Percentiles rank a stretch among this genome's conserved stretches.
Evolutionary conservation across 108 stramenopile species (phyloP).

Genomic region (Cyclotella sp.): DNA sequence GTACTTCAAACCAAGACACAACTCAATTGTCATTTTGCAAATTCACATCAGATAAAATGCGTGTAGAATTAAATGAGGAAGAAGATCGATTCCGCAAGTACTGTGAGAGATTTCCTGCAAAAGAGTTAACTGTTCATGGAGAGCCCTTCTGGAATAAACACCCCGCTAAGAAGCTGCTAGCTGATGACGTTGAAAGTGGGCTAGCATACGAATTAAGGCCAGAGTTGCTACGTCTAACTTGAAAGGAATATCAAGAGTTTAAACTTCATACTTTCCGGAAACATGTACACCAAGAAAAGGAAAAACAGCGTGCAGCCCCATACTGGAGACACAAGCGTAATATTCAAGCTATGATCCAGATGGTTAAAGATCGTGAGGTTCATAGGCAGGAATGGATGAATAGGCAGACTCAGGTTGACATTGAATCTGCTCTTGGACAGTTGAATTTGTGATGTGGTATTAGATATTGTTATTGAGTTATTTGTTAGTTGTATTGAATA

Average conservation of each 20-base stretch:
- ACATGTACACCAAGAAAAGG: slow-evolving; percentile 17
- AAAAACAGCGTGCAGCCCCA: neutral
- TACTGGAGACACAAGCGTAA: slow-evolving; percentile 11
- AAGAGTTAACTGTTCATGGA: neutral
- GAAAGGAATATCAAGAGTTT: slow-evolving; percentile 7
- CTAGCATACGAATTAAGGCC: slow-evolving; percentile 4
- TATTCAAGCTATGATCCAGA: neutral
- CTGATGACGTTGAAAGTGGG: slow-evolving; percentile 1
- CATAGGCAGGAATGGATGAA: neutral
- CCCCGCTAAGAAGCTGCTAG: neutral
- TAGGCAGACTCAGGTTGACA: neutral
- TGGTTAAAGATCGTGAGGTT: neutral
- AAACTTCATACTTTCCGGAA: neutral
- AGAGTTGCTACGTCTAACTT: neutral
- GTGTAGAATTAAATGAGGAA: neutral
- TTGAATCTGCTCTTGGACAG: no score
- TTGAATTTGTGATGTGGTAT: no score
- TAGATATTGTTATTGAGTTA: no score
- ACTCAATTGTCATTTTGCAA: no score
- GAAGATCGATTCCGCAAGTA: neutral
- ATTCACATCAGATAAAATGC: no score
- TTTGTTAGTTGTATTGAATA: no score
- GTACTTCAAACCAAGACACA: no score
- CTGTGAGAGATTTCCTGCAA: slow-evolving; percentile 1
- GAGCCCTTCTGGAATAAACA: slow-evolving; percentile 11